Evolutionary conservation across 2,329 filamentous ascomycete species (phyloP).

Genomic region (Acrodontium crateriforme): DNA sequence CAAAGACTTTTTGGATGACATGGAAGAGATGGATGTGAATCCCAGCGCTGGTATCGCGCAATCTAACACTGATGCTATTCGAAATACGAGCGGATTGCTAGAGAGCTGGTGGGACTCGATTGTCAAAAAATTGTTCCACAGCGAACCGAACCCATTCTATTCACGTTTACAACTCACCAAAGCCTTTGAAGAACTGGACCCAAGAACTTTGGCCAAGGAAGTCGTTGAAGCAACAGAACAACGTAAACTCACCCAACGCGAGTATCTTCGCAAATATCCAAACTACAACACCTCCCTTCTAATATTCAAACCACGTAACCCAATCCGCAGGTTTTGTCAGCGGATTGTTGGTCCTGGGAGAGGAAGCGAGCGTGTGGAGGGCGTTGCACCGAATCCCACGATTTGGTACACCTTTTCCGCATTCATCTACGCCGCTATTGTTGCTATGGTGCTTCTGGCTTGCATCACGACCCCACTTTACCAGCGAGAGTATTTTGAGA

Average conservation of each 20-base stretch:
- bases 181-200: conserved; percentile 66
- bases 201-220: conserved; percentile 77
- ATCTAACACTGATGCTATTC: conserved; percentile 4
- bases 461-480: conserved; percentile 91
- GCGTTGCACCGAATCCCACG: conserved; percentile 73
- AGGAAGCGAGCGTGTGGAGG: conserved; percentile 74
- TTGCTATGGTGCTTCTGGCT: conserved; percentile 93
- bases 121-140: conserved; percentile 13
- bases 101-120: conserved; percentile 5
- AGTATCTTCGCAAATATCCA: conserved; percentile 76
- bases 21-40: conserved; percentile 17
- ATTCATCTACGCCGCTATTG: conserved; percentile 84
- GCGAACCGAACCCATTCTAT: conserved; percentile 91
- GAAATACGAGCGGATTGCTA: conserved; percentile 6
- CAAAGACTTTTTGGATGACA: conserved; percentile 80
- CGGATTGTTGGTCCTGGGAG: conserved; percentile 81
- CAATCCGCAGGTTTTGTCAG: conserved; percentile 71
- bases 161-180: conserved; percentile 59
- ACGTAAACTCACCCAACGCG: conserved; percentile 75
- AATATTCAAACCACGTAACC: conserved; percentile 67
- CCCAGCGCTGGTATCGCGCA: conserved; percentile 3
- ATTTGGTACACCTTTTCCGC: conserved; percentile 90
- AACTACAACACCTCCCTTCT: conserved; percentile 88
- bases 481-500: conserved; percentile 66
- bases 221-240: conserved; percentile 72